phyloP scores from a whole-genome alignment of 75 land plant species.

The Larix kaempferi region DNA sequence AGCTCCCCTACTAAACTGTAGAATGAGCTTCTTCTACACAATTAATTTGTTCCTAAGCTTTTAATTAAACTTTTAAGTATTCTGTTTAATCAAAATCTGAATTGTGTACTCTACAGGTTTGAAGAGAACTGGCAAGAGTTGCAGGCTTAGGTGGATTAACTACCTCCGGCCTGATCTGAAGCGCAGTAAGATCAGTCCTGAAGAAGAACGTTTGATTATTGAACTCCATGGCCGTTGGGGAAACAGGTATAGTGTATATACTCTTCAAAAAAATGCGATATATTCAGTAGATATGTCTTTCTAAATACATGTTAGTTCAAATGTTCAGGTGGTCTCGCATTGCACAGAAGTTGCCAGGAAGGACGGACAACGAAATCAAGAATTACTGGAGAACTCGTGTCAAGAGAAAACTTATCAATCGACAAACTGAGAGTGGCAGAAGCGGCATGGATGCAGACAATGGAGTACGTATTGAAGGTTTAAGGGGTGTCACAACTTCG shows the following conservation, averaged over 20 bases:
- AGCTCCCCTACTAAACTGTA: too few relatives aligned
- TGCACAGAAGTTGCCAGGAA: slow-evolving; percentile 11
- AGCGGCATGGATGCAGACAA: background rate
- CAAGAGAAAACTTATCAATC: slow-evolving; percentile 1
- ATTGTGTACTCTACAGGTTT: slow-evolving; percentile 30
- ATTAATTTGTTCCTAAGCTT: too few relatives aligned
- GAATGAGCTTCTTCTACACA: too few relatives aligned
- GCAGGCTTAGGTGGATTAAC: slow-evolving; percentile 84
- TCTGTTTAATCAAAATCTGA: too few relatives aligned
- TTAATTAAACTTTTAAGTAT: too few relatives aligned
- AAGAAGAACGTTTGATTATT: slow-evolving; percentile 73
- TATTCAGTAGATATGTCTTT: background rate
- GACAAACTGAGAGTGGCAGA: background rate
- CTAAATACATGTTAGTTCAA: background rate
- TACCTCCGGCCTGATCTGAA: slow-evolving; percentile 80
- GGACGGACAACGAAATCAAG: slow-evolving; percentile 22
- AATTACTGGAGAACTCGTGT: slow-evolving; percentile 17
- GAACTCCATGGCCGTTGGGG: slow-evolving; percentile 79
- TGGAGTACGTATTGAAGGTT: background rate
- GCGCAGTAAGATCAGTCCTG: slow-evolving; percentile 62
- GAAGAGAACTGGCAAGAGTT: slow-evolving; percentile 80
- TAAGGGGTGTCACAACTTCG: background rate
- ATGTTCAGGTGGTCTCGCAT: slow-evolving; percentile 17
- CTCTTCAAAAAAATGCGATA: background rate
- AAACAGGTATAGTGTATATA: slow-evolving; percentile 24